phyloP scores from a whole-genome alignment of 306 rosid genomes.

The Rosa chinensis region DNA sequence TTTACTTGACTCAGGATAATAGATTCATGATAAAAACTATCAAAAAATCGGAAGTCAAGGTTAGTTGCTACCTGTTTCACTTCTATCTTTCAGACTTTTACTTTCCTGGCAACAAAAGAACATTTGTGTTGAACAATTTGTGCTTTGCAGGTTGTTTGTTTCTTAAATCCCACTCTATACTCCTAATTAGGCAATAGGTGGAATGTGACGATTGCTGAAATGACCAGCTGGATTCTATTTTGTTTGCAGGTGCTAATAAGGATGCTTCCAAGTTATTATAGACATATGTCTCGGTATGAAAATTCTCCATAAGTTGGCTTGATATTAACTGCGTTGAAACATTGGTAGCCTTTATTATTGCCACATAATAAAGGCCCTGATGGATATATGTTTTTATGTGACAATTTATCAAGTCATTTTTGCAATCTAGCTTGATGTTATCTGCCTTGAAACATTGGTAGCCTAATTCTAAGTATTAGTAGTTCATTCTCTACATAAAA shows the following conservation, averaged over 20 bases:
- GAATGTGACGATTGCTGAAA: neutral
- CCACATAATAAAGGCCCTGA: too few species aligned
- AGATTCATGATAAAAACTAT: constrained; percentile 94
- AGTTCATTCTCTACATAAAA: too few species aligned
- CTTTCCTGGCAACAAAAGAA: neutral
- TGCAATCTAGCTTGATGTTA: constrained; percentile 11
- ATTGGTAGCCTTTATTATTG: too few species aligned
- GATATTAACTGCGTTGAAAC: too few species aligned
- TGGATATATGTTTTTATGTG: too few species aligned
- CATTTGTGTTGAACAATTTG: neutral
- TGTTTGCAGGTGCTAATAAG: constrained; percentile 77
- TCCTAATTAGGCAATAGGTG: neutral
- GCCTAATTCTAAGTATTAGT: constrained; percentile 10
- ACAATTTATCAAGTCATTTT: too few species aligned
- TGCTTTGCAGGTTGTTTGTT: constrained; percentile 1
- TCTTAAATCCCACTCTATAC: neutral
- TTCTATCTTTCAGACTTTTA: constrained; percentile 3
- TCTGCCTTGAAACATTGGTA: constrained; percentile 37
- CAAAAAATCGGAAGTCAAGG: constrained; percentile 98
- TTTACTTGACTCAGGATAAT: constrained; percentile 93
- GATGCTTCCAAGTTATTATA: constrained; percentile 84
- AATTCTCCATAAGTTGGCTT: constrained; percentile 43
- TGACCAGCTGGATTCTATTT: constrained; percentile 17
- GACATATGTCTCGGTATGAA: constrained; percentile 63
- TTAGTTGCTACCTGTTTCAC: constrained; percentile 34